Base-by-base conservation (phyloP, 2,329 filamentous ascomycete species). In the Pseudogymnoascus sp. region DNA sequence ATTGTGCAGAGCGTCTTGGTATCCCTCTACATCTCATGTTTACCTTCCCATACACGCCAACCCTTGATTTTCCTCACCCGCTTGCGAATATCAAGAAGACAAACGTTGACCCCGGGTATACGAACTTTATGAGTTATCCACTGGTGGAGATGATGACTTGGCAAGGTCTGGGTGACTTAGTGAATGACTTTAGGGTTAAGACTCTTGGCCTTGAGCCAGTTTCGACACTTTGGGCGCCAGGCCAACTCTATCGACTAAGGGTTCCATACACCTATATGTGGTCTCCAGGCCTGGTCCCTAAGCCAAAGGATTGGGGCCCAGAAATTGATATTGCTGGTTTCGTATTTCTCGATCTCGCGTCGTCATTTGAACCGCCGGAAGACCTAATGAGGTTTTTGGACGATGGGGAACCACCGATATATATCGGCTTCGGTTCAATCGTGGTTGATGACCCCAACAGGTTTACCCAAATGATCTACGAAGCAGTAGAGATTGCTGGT, bases 121-220 rank as follows among this genome's bases (percentile, higher is more conserved):
- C 86, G 18, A 92, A 92, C 73, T 91, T 89, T 70, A 89, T 92
- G 71, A 87, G 84, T 3, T 92, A 91, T 70, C 85, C 87, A 0
- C 75, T 92, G 38, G 87, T 92, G 1, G 89, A 92, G 70, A 86
- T 90, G 82, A 90, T 92, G 81, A 88, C 91, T 0, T 96, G 91
- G 91, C 91, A 96, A 73, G 91, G 66, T 0, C 78, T 92, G 0
- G 89, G 89, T 1, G 89, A 91, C 70, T 76, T 92, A 28, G 82
- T 91, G 67, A 92, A 92, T 69, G 78, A 83, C 21, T 90, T 91
- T 67, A 80, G 89, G 44, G 78, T 83, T 7, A 82, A 84, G 62
- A 89, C 84, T 0, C 77, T 92, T 1, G 82, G 80, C 1, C 75
- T 92, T 0, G 88, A 91, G 66, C 86, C 87, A 0, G 84, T 91